Base-by-base conservation (phyloP, 345 rosid species). In the Microcos paniculata region DNA sequence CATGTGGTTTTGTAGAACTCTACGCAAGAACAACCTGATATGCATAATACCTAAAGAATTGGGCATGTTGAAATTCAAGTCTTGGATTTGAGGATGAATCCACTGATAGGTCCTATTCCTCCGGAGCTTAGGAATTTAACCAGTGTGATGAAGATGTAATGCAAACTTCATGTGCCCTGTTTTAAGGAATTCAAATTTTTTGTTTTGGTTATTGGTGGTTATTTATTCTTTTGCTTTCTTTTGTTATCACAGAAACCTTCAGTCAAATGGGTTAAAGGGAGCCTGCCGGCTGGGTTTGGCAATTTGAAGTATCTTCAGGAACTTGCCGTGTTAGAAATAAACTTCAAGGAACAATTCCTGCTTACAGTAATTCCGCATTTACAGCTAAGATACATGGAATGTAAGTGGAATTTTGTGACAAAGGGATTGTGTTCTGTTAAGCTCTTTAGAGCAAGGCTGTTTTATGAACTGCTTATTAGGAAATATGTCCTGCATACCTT, bases 41-140 rank as follows among this genome's bases (percentile, higher is more conserved):
- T 97, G 98, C 68, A 84, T 82, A 35, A 92, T 96, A 62, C 99
- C 99, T 6, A 94, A 88, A 85, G 99, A 96, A 73, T 57, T 96
- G 19, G 97, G 98, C 49, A 80, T 81, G 87, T 81, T 94, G 90
- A 89, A 90, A 81, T 77, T 79, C 77, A 79, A 86, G 82, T 82
- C 75, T 87, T 96, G 92, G 98, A 96, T 85, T 90, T 96, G 88
- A 97, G 99, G 81, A 86, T 70, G 81, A 96, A 96, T 85, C 91
- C 82, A 74, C 69, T 96, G 12, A 85, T 85, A 19, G 99, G 99
- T 78, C 91, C 86, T 21, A 90, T 93, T 74, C 99, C 99, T 59
- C 83, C 88, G 2, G 99, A 93, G 85, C 71, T 96, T 15, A 97
- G 93, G 69, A 88, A 87, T 62, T 78, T 96, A 73, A 76, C 89